Conservation (phyloP, 2,329 filamentous ascomycete genomes). For the Escovopsis sp. region DNA sequence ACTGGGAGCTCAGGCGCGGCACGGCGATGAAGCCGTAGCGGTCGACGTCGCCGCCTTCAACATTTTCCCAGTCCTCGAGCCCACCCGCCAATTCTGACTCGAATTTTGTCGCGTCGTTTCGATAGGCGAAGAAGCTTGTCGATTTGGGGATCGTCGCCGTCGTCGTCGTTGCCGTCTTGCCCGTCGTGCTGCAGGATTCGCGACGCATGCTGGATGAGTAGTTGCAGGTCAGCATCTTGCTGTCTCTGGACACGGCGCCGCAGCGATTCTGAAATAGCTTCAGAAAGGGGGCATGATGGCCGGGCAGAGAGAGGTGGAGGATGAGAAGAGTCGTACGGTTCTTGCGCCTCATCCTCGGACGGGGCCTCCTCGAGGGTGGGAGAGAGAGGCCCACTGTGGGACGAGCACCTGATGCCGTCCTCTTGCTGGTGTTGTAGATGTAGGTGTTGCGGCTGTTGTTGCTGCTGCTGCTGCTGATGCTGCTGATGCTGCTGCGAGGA, state of each 20-base stretch:
- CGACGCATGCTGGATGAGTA: constrained; percentile 10
- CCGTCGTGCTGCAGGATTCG: constrained; percentile 16
- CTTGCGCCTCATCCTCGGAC: constrained; percentile 36
- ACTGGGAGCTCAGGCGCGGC: constrained; percentile 26
- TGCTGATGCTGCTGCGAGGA: too few relatives aligned
- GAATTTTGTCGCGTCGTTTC: constrained; percentile 22
- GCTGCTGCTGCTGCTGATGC: too few relatives aligned
- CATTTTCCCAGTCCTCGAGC: constrained; percentile 52
- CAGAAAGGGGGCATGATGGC: constrained; percentile 6
- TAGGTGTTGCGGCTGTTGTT: too few relatives aligned
- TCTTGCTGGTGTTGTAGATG: constrained; percentile 38
- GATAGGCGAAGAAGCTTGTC: constrained; percentile 28
- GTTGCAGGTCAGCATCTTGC: constrained; percentile 13
- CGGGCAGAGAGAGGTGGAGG: constrained; percentile 8
- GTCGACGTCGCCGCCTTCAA: constrained; percentile 46
- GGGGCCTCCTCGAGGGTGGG: constrained; percentile 35
- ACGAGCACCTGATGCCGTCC: constrained; percentile 32
- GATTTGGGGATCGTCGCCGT: constrained; percentile 24
- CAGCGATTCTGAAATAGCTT: too few relatives aligned
- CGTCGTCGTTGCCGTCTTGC: too few relatives aligned
- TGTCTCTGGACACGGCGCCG: too few relatives aligned
- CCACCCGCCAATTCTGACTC: constrained; percentile 39
- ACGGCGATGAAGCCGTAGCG: constrained; percentile 51
- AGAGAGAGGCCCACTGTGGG: constrained; percentile 29
- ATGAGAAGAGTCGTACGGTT: constrained; percentile 41